phyloP scores from a whole-genome alignment of 352 stramenopile species.

The Globisporangium ultimum region DNA sequence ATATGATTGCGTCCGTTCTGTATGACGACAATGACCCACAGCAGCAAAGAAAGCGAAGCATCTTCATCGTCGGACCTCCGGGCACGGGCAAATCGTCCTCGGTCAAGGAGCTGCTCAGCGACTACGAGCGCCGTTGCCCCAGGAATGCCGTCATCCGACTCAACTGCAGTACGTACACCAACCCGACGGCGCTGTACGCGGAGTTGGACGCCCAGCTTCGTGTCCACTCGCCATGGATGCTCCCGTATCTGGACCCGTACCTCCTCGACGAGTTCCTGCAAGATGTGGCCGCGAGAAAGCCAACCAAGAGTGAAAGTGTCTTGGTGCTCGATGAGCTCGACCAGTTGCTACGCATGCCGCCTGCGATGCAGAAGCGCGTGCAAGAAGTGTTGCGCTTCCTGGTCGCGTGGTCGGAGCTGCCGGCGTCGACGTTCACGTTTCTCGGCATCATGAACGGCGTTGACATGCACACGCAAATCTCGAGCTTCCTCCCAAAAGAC shows the following conservation, averaged over 20 bases:
- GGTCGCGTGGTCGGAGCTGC: slow-evolving; percentile 45
- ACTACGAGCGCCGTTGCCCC: slow-evolving; percentile 20
- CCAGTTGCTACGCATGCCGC: slow-evolving; percentile 47
- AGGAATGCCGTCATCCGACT: slow-evolving; percentile 30
- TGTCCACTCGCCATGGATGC: slow-evolving; percentile 16
- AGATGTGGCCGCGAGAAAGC: neutral
- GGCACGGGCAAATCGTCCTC: slow-evolving; percentile 70
- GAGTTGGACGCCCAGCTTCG: slow-evolving; percentile 31
- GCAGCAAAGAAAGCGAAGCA: slow-evolving; percentile 12
- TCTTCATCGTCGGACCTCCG: slow-evolving; percentile 68
- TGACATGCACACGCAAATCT: slow-evolving; percentile 66
- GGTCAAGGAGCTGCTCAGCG: slow-evolving; percentile 34
- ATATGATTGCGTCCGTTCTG: slow-evolving; percentile 30
- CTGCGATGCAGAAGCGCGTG: slow-evolving; percentile 33
- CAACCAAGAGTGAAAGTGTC: slow-evolving; percentile 15
- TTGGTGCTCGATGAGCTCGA: slow-evolving; percentile 72
- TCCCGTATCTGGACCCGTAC: slow-evolving; percentile 36
- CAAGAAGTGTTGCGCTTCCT: slow-evolving; percentile 57
- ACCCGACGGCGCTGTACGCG: slow-evolving; percentile 39
- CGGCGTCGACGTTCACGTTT: slow-evolving; percentile 37
- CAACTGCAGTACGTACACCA: slow-evolving; percentile 67
- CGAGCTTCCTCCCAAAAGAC: slow-evolving; percentile 23
- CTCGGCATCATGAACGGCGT: slow-evolving; percentile 73
- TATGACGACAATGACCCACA: slow-evolving; percentile 3
- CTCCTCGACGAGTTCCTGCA: slow-evolving; percentile 47